phyloP scores from a whole-genome alignment of 257 asterid genomes.

The Lycium barbarum region DNA sequence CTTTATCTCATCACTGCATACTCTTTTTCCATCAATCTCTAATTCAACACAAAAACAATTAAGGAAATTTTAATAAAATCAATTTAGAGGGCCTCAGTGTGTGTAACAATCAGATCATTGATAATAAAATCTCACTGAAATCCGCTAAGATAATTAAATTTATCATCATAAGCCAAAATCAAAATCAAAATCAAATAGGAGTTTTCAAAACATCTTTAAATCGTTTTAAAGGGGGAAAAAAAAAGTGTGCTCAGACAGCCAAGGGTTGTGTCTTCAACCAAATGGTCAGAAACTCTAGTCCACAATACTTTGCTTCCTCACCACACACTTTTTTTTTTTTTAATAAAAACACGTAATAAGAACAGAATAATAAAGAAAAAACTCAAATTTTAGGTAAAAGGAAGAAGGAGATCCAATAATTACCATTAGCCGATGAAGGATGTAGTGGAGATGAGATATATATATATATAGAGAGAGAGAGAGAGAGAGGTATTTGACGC shows the following conservation, averaged over 20 bases:
- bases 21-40: slow-evolving; percentile 2
- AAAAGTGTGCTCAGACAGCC: slow-evolving; percentile 71
- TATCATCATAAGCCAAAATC: slow-evolving; percentile 69
- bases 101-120: slow-evolving; percentile 96
- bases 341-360: not conserved
- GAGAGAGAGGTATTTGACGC: not conserved
- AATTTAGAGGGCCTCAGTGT: slow-evolving; percentile 66
- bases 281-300: slow-evolving; percentile 56
- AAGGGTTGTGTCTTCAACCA: slow-evolving; percentile 53
- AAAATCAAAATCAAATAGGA: not conserved
- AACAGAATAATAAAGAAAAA: not conserved
- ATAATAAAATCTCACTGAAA: slow-evolving; percentile 77
- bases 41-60: not conserved
- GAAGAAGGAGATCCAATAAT: not conserved
- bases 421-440: not conserved
- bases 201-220: no score
- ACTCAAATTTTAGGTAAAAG: not conserved
- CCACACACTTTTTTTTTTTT: slow-evolving; percentile 23
- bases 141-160: slow-evolving; percentile 81
- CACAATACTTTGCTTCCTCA: slow-evolving; percentile 43
- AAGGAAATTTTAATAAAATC: not conserved
- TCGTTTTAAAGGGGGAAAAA: no score
- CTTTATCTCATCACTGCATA: slow-evolving; percentile 52
- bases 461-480: slow-evolving; percentile 32
- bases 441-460: not conserved